These are phyloP conservation scores for Zygnema circumcarinatum DNA, from an alignment of 139 green algal species.

Conservation along the genomic window DNA sequence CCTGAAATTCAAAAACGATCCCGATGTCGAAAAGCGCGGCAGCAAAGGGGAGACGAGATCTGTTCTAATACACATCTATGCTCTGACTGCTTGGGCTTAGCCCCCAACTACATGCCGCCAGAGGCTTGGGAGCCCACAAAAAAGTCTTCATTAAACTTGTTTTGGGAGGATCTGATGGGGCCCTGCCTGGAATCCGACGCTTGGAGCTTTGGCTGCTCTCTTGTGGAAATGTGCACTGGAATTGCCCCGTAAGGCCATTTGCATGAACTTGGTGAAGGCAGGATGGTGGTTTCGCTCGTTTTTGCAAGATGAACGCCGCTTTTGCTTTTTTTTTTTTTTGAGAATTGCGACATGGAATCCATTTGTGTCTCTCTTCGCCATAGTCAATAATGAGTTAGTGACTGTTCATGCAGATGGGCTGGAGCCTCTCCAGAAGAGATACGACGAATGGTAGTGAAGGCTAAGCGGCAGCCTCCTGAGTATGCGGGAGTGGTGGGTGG, in stretches of 20 bases:
- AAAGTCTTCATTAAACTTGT: slow-evolving; percentile 21
- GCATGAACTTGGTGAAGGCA: not conserved
- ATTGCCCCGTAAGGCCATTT: slow-evolving; percentile 16
- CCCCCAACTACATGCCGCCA: slow-evolving; percentile 39
- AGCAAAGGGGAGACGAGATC: not conserved
- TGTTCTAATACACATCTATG: slow-evolving; percentile 18
- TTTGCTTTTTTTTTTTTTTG: too few relatives aligned
- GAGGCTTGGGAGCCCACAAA: slow-evolving; percentile 22
- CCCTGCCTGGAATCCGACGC: slow-evolving; percentile 23
- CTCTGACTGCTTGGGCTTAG: slow-evolving; percentile 9
- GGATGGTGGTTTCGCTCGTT: too few relatives aligned
- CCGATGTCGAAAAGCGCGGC: not conserved
- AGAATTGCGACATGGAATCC: too few relatives aligned
- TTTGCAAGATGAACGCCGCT: too few relatives aligned
- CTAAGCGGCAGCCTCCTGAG: slow-evolving; percentile 30
- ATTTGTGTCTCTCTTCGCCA: too few relatives aligned
- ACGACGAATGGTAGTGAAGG: slow-evolving; percentile 19
- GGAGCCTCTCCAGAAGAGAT: slow-evolving; percentile 7
- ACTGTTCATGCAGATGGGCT: slow-evolving; percentile 9
- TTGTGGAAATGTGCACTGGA: slow-evolving; percentile 42
- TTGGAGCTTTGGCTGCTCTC: slow-evolving; percentile 35
- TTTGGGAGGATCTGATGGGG: slow-evolving; percentile 13
- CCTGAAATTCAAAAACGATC: slow-evolving; percentile 19
- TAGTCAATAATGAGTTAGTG: too few relatives aligned
- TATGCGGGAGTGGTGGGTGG: slow-evolving; percentile 9